Conservation (phyloP, 2,329 filamentous ascomycete species). For the Neophaeococcomyces mojaviensis region DNA sequence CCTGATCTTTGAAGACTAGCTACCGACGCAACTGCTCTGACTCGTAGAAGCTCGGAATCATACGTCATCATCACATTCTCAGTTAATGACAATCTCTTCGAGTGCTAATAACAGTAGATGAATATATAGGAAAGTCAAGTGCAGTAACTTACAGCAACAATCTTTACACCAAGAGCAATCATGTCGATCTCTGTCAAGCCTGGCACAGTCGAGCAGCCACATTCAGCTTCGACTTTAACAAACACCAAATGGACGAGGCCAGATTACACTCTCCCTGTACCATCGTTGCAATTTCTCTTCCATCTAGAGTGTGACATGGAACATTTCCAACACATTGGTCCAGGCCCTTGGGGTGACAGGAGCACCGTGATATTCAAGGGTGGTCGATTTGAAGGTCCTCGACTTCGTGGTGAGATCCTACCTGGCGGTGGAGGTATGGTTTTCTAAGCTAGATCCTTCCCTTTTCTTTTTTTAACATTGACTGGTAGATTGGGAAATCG, state of each 20-base stretch:
- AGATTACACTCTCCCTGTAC: neutral
- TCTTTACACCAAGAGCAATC: too few relatives aligned
- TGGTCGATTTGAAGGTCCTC: conserved; percentile 5
- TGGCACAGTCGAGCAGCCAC: neutral
- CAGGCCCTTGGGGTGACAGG: neutral
- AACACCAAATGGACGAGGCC: conserved; percentile 3
- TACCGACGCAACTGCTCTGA: too few relatives aligned
- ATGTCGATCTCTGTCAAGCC: conserved; percentile 3
- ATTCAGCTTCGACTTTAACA: neutral
- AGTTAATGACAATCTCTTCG: too few relatives aligned
- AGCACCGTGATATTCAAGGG: conserved; percentile 7
- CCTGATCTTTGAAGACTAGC: too few relatives aligned
- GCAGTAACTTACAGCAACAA: too few relatives aligned
- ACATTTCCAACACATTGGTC: conserved; percentile 2
- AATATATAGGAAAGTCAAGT: too few relatives aligned
- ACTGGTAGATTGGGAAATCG: conserved; percentile 2
- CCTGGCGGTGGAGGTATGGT: conserved; percentile 2
- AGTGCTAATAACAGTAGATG: too few relatives aligned
- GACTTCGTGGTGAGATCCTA: conserved; percentile 1
- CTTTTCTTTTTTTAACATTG: neutral
- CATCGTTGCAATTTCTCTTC: conserved; percentile 5
- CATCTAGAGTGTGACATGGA: conserved; percentile 8
- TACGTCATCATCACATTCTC: too few relatives aligned
- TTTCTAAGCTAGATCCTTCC: neutral
- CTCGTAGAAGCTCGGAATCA: too few relatives aligned